Percentiles rank a stretch among this genome's conserved stretches.
Evolutionary conservation across 768 basidiomycete species (phyloP).

Genomic region (Tephrocybe rancida): DNA sequence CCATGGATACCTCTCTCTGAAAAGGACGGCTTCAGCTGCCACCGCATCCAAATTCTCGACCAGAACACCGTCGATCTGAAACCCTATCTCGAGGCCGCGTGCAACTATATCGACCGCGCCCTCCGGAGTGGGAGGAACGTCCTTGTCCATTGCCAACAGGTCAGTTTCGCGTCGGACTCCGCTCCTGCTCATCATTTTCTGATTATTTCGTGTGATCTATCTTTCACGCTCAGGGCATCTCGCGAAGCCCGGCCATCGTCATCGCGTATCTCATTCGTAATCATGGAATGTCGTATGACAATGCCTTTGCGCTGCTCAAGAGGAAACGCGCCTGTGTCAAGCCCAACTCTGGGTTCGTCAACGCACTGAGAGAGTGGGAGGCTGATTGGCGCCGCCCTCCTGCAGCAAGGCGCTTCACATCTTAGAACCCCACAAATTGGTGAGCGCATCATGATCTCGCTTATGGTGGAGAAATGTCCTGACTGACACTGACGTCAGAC

Average conservation of each 20-base stretch:
- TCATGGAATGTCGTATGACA: constrained; percentile 72
- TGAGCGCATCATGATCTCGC: background rate
- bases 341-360: constrained; percentile 77
- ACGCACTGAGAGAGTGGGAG: constrained; percentile 63
- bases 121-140: constrained; percentile 65
- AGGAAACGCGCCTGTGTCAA: constrained; percentile 72
- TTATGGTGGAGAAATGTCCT: background rate
- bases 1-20: constrained; percentile 58
- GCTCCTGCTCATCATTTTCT: constrained; percentile 13
- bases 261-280: constrained; percentile 83
- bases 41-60: constrained; percentile 72
- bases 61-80: constrained; percentile 60
- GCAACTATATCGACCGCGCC: constrained; percentile 64
- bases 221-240: constrained; percentile 58
- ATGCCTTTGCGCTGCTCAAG: constrained; percentile 60
- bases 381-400: constrained; percentile 24
- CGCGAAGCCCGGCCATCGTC: constrained; percentile 74
- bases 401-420: constrained; percentile 21
- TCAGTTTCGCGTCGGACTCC: constrained; percentile 30
- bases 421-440: constrained; percentile 8
- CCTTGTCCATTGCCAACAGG: constrained; percentile 84
- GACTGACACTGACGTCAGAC: background rate
- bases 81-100: constrained; percentile 70
- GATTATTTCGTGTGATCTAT: constrained; percentile 7
- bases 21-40: constrained; percentile 51